phyloP scores from a whole-genome alignment of 768 basidiomycete species.

The Suillus spraguei region DNA sequence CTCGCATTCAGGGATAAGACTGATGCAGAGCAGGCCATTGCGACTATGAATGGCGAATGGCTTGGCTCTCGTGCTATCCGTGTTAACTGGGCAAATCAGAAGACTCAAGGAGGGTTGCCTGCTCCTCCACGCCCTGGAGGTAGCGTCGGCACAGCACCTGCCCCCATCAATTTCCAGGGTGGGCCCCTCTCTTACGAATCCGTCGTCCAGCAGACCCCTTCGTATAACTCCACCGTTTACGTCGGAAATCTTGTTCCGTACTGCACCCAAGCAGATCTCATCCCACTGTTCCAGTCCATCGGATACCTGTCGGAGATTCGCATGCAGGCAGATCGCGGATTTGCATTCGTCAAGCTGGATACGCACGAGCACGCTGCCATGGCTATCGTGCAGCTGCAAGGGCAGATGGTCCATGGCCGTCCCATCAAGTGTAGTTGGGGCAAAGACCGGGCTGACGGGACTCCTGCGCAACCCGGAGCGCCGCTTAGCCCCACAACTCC shows the following conservation, averaged over 20 bases:
- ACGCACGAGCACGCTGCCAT: slow-evolving; percentile 98
- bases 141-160: slow-evolving; percentile 67
- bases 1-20: slow-evolving; percentile 98
- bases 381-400: slow-evolving; percentile 96
- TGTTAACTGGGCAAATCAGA: slow-evolving; percentile 99
- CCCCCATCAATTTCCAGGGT: slow-evolving; percentile 89
- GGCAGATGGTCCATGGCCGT: slow-evolving; percentile 95
- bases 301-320: slow-evolving; percentile 98
- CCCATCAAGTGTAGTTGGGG: slow-evolving; percentile 99
- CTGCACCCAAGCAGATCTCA: slow-evolving; percentile 95
- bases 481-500: slow-evolving; percentile 66
- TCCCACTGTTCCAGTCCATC: slow-evolving; percentile 97
- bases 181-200: slow-evolving; percentile 90
- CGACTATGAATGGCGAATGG: slow-evolving; percentile 99
- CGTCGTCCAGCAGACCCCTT: slow-evolving; percentile 91
- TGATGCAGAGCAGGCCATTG: slow-evolving; percentile 98
- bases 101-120: slow-evolving; percentile 72
- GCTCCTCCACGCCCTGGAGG: slow-evolving; percentile 45
- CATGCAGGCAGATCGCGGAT: slow-evolving; percentile 98
- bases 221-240: slow-evolving; percentile 95
- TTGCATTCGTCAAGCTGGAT: slow-evolving; percentile 98
- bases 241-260: slow-evolving; percentile 98
- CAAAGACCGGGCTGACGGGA: slow-evolving; percentile 86
- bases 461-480: slow-evolving; percentile 46
- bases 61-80: slow-evolving; percentile 97